phyloP scores from a whole-genome alignment of 176 grass and related monocot species.

The Phoenix dactylifera region DNA sequence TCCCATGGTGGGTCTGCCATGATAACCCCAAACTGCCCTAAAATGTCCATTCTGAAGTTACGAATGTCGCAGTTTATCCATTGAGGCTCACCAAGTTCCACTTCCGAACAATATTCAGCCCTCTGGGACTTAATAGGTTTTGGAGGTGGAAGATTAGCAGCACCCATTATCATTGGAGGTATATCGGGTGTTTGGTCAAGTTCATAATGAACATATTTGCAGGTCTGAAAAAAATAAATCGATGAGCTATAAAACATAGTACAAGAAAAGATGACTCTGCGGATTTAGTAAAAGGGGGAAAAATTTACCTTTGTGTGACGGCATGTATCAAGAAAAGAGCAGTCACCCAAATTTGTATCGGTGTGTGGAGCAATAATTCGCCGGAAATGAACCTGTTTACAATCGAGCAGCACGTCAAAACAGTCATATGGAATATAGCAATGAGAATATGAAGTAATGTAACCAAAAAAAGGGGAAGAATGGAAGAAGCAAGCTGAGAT shows the following conservation, averaged over 20 bases:
- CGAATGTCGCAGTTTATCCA: constrained; percentile 98
- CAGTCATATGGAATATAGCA: no score
- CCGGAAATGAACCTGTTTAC: constrained; percentile 84
- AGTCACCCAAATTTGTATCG: constrained; percentile 97
- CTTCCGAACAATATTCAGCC: constrained; percentile 99
- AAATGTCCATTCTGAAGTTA: constrained; percentile 93
- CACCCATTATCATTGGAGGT: constrained; percentile 56
- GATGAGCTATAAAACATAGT: constrained; percentile 12
- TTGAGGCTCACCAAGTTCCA: constrained; percentile 93
- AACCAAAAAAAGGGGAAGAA: background rate
- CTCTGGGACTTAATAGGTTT: constrained; percentile 65
- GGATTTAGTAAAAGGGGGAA: constrained; percentile 21
- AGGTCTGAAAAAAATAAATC: constrained; percentile 45
- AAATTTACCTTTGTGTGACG: constrained; percentile 85
- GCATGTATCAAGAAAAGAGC: constrained; percentile 96
- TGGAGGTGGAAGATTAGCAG: constrained; percentile 38
- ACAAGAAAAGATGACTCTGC: constrained; percentile 2
- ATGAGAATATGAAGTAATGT: no score
- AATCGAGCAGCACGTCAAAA: constrained; percentile 21
- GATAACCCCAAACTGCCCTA: constrained; percentile 97
- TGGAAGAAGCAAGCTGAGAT: background rate
- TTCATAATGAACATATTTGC: constrained; percentile 99
- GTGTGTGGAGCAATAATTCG: constrained; percentile 98
- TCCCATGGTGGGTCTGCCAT: constrained; percentile 99
- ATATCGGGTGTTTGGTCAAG: constrained; percentile 94